These are phyloP conservation scores for Moesziomyces aphidis DNA, from an alignment of 1,284 basidiomycete species.

Conservation along the genomic window DNA sequence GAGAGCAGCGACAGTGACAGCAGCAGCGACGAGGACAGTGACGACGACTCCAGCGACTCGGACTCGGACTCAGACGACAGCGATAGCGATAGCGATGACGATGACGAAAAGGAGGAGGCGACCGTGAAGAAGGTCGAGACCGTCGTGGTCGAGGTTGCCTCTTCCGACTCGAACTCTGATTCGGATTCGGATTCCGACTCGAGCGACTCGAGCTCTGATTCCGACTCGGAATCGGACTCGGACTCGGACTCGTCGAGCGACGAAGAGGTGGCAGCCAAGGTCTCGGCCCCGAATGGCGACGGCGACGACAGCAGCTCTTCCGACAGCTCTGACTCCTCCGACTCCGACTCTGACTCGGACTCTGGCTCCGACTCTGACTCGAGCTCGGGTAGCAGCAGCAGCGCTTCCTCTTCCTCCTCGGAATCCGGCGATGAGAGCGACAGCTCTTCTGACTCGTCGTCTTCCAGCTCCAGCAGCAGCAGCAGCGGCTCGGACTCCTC, in stretches of 20 bases:
- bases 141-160: conserved; percentile 11
- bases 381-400: conserved; percentile 10
- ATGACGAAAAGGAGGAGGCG: conserved; percentile 16
- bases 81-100: conserved; percentile 15
- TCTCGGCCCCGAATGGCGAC: not conserved
- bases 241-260: conserved; percentile 1
- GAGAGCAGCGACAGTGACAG: conserved; percentile 17
- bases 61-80: conserved; percentile 6
- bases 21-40: conserved; percentile 26
- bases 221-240: conserved; percentile 4
- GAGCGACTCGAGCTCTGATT: conserved; percentile 5
- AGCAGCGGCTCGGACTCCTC: conserved; percentile 17
- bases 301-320: conserved; percentile 1
- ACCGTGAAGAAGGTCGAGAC: conserved; percentile 14
- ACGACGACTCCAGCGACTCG: conserved; percentile 14
- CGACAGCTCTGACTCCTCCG: conserved; percentile 11
- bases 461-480: conserved; percentile 9
- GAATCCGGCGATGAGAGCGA: conserved; percentile 8
- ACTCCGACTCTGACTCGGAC: conserved; percentile 15
- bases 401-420: conserved; percentile 1
- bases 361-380: conserved; percentile 18
- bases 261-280: not conserved
- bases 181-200: conserved; percentile 4
- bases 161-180: conserved; percentile 14
- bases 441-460: conserved; percentile 25